These are phyloP conservation scores for Zygnema circumcarinatum DNA, from an alignment of 139 green algal genomes.

Conservation along the genomic window DNA sequence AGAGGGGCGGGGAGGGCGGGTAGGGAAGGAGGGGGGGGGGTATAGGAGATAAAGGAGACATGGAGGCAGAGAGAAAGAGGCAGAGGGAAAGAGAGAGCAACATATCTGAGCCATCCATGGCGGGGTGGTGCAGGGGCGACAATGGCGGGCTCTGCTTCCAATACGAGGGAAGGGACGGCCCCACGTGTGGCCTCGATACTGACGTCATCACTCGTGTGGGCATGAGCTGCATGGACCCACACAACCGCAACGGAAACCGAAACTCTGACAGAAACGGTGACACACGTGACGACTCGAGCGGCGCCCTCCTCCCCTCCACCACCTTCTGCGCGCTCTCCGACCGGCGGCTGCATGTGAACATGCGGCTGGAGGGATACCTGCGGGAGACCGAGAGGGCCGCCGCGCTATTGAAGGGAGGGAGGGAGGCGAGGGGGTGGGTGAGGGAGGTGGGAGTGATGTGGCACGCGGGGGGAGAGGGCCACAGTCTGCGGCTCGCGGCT, in stretches of 20 bases:
- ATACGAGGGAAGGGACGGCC: background rate
- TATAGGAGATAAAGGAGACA: background rate
- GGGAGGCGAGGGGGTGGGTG: background rate
- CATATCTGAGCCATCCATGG: too few species aligned
- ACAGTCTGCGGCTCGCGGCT: slow-evolving; percentile 12
- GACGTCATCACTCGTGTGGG: background rate
- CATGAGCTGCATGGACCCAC: background rate
- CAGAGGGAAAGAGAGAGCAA: too few species aligned
- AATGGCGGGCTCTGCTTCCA: background rate
- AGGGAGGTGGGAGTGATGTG: slow-evolving; percentile 22
- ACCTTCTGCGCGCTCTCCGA: slow-evolving; percentile 26
- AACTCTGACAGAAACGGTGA: background rate
- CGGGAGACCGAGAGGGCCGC: background rate
- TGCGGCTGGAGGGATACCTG: slow-evolving; percentile 8
- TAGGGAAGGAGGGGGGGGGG: too few species aligned
- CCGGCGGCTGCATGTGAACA: slow-evolving; percentile 1
- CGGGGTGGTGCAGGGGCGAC: too few species aligned
- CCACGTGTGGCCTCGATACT: background rate
- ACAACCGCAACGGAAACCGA: background rate
- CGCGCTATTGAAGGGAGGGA: too few species aligned
- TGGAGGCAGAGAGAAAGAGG: too few species aligned
- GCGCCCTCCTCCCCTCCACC: background rate
- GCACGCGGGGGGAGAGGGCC: slow-evolving; percentile 10
- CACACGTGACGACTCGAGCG: background rate
- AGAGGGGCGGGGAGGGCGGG: background rate